A percentile compares a stretch with the other conserved stretches of the same genome.
These are phyloP conservation scores for Malus sieversii DNA, from an alignment of 306 rosid species.

Conservation along the genomic window DNA sequence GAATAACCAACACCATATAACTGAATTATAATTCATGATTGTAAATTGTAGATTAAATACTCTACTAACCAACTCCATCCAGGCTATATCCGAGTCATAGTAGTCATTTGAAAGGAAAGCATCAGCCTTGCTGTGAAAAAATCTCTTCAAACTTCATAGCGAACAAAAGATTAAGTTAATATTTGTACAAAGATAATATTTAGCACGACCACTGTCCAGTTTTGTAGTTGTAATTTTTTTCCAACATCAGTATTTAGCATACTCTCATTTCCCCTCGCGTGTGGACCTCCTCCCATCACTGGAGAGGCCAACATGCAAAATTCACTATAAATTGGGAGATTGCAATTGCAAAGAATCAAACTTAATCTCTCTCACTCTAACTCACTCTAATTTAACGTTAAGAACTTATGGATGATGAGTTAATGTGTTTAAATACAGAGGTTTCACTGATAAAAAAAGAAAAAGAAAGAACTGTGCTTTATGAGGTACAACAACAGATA, in stretches of 20 bases:
- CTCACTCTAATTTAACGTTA: neutral
- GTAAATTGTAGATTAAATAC: conserved; percentile 4
- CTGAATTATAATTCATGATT: neutral
- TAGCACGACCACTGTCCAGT: neutral
- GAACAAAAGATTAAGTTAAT: conserved; percentile 17
- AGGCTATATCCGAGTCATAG: conserved; percentile 82
- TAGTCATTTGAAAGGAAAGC: conserved; percentile 90
- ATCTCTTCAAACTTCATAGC: conserved; percentile 67
- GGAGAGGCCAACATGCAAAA: neutral
- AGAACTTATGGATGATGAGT: neutral
- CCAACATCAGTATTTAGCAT: neutral
- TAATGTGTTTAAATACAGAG: neutral
- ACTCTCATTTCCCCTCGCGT: neutral
- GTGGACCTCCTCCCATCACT: neutral
- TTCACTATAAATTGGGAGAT: neutral
- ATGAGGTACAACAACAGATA: neutral
- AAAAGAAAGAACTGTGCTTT: neutral
- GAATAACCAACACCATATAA: neutral
- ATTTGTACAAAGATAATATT: conserved; percentile 1
- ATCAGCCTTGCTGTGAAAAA: conserved; percentile 81
- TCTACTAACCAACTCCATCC: conserved; percentile 89
- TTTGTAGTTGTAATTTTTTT: neutral
- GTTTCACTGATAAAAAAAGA: neutral
- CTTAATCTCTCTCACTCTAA: neutral
- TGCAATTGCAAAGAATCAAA: neutral